Conservation (phyloP, 192 early-diverging fungal species). For the Podila epigama region DNA sequence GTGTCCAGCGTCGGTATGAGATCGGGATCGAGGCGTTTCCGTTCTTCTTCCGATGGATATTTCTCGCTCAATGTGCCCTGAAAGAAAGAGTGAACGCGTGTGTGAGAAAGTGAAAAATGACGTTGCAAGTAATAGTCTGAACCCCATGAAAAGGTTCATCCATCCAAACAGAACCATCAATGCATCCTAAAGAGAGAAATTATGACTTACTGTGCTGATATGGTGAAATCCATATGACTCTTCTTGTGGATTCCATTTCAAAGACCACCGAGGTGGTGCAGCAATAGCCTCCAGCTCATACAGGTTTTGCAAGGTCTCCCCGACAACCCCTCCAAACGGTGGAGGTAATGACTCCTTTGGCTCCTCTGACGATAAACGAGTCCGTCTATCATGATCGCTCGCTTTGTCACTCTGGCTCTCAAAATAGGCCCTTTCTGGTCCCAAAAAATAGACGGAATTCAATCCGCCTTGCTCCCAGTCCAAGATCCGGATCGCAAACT, state of each 20-base stretch:
- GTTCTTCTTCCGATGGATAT: neutral
- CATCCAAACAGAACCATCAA: neutral
- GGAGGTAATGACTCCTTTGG: neutral
- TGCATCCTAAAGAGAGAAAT: neutral
- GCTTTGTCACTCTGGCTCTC: neutral
- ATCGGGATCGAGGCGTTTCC: neutral
- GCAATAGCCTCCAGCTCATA: constrained; percentile 2
- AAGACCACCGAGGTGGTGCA: constrained; percentile 4
- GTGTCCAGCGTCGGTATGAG: neutral
- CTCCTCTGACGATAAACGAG: neutral
- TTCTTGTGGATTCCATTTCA: constrained; percentile 10
- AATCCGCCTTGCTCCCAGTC: constrained; percentile 45
- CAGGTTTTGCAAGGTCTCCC: constrained; percentile 26
- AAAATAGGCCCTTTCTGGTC: constrained; percentile 6
- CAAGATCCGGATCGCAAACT: constrained; percentile 44
- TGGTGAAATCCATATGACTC: constrained; percentile 10
- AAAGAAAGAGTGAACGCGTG: neutral
- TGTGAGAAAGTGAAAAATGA: neutral
- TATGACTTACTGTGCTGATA: constrained; percentile 3
- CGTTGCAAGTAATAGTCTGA: neutral
- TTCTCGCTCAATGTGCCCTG: neutral
- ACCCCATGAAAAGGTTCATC: neutral
- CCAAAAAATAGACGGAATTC: constrained; percentile 26
- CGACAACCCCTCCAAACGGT: constrained; percentile 24
- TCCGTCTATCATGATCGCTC: neutral